Percentiles rank a stretch among this genome's conserved stretches.
Conservation (phyloP, 306 rosid species). For the Chamaecrista fasciculata region DNA sequence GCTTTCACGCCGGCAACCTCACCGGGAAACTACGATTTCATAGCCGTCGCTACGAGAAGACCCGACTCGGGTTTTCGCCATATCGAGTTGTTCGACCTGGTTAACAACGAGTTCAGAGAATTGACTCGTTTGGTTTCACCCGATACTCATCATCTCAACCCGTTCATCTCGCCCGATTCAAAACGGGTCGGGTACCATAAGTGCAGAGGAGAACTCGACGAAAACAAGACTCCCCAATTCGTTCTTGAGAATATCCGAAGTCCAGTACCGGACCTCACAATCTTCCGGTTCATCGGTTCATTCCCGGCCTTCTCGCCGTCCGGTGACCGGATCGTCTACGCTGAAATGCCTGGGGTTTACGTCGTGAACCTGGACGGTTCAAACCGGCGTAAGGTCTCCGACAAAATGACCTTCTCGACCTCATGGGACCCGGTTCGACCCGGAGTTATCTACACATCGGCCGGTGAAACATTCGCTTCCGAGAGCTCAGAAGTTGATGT, state of each 20-base stretch:
- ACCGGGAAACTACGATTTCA: conserved; percentile 63
- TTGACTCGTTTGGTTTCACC: conserved; percentile 66
- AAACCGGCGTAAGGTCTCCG: conserved; percentile 48
- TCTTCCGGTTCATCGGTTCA: conserved; percentile 64
- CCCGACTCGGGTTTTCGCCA: conserved; percentile 62
- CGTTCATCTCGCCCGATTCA: conserved; percentile 73
- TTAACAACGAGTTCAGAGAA: conserved; percentile 56
- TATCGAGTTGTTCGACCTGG: conserved; percentile 60
- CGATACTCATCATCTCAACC: conserved; percentile 66
- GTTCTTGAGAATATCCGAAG: conserved; percentile 59
- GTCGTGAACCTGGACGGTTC: conserved; percentile 74
- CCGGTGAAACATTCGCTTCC: conserved; percentile 64
- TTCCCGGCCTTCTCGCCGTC: conserved; percentile 75
- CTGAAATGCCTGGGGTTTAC: conserved; percentile 56
- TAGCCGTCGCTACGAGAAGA: conserved; percentile 84
- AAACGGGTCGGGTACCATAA: conserved; percentile 73
- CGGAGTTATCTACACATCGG: conserved; percentile 58
- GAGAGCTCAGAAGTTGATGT: conserved; percentile 64
- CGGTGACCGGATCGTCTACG: conserved; percentile 62
- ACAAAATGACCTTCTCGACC: conserved; percentile 55
- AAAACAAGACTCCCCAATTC: conserved; percentile 28
- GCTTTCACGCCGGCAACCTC: conserved; percentile 83
- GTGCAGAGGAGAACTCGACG: conserved; percentile 58
- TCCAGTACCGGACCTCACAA: conserved; percentile 49
- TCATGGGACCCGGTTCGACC: conserved; percentile 71